Conservation (phyloP, 257 asterid genomes). For the Nicotiana tabacum region DNA sequence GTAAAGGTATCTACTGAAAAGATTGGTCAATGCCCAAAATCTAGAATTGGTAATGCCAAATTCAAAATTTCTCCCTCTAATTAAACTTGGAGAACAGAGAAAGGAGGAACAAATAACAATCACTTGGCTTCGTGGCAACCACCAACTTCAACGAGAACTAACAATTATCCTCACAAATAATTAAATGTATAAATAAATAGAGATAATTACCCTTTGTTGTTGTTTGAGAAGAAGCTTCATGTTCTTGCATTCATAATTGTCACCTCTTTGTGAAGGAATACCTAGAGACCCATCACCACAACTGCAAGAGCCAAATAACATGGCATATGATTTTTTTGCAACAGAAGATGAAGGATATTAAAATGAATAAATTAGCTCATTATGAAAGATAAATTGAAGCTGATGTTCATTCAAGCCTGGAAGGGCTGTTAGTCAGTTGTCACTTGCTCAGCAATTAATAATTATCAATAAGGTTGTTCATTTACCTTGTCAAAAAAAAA, state of each 20-base stretch:
- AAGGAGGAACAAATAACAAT: not conserved
- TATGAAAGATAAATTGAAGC: not conserved
- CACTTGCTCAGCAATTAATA: not conserved
- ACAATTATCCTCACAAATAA: not conserved
- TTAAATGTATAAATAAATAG: not conserved
- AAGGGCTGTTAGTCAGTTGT: not conserved
- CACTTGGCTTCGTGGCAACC: not conserved
- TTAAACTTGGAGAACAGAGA: not conserved
- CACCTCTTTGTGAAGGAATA: conserved; percentile 80
- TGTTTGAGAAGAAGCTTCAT: conserved; percentile 97
- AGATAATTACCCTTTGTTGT: conserved; percentile 72
- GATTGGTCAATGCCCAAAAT: not conserved
- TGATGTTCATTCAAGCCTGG: not conserved
- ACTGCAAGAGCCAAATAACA: conserved; percentile 45
- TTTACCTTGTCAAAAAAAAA: not conserved
- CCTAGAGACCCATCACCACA: conserved; percentile 98
- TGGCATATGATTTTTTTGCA: conserved; percentile 1
- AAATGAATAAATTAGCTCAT: not conserved
- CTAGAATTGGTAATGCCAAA: not conserved
- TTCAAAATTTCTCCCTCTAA: not conserved
- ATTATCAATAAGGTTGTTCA: not conserved
- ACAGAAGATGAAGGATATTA: not conserved
- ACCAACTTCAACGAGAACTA: not conserved
- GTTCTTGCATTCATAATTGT: conserved; percentile 88
- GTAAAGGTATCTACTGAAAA: not conserved